Evolutionary conservation across 2,329 filamentous ascomycete genomes (phyloP), one percentile per base, ranked within the genome.

Genomic region (Botryosphaeria agaves): DNA sequence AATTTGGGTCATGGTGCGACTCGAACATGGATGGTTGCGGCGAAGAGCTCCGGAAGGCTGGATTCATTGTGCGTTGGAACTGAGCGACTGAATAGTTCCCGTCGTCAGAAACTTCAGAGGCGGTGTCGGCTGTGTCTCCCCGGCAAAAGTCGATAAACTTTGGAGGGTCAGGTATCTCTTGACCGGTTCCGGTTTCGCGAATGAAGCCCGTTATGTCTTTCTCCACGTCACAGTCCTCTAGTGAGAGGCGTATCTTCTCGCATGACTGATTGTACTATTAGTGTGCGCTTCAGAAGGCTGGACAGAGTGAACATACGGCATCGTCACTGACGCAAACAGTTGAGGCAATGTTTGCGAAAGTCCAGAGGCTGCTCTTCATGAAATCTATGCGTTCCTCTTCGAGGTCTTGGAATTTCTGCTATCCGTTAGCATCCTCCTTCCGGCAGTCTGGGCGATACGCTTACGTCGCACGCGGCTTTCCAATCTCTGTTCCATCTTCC

Each of bases 141-240:
- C 89, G 77, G 51, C 83, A 91, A 53, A 95, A 98, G 61, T 98
- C 94, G 70, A 98, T 94, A 53, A 94, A 98, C 53, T 84, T 94
- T 26, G 89, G 89, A 15, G 89, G 73, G 51, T 94, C 89, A 2
- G 89, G 91, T 28, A 98, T 98, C 52, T 98, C 91, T 53, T 95
- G 87, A 4, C 89, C 85, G 3, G 89, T 98, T 14, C 87, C 87
- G 39, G 60, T 70, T 28, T 92, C 84, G 38, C 68, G 77, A 56
- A 98, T 98, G 59, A 98, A 98, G 38, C 56, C 62, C 14, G 72
- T 59, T 38, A 98, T 94, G 50, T 98, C 91, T 52, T 87, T 92
- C 52, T 94, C 85, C 2, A 98, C 89, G 44, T 98, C 89, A 58
- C 91, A 92, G 46, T 81, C 80, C 57, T 98, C 91, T 3, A 98